Base-by-base conservation (phyloP, 2,329 filamentous ascomycete species). In the Metarhizium anisopliae region DNA sequence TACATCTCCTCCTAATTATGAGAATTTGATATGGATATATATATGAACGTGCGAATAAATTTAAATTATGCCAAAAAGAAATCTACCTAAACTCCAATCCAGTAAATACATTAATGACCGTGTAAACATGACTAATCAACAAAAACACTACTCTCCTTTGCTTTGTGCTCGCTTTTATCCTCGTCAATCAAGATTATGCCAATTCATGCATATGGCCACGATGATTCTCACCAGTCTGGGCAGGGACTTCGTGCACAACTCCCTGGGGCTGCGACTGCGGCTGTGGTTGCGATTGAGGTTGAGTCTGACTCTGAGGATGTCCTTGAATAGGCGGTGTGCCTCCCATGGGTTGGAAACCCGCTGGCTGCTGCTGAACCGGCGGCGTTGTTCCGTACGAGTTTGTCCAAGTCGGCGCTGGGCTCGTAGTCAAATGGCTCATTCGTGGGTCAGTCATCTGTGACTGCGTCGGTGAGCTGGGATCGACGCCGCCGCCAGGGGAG, bases 201-300 rank as follows among this genome's bases (percentile, higher is more conserved):
- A 77, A 58, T 65, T 77, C 74, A 47, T 75, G 72, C 56, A 75
- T 70, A 55, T 74, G 62, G 2, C 72, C 72, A 8, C 60, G 68
- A 53, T 73, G 70, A 50, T 71, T 63, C 10, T 72, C 70, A 13
- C 69, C 63, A 4, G 59, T 62, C 18, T 68, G 67, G 1, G 67
- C 66, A 29, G 70, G 68, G 1, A 71, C 73, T 63, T 77, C 74
- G 56, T 75, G 65, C 2, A 51, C 38, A 5, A n/a, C 16, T 35
- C 14, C 38, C 45, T 52, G 20, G 6, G 29, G n/a, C 13, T 16
- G 16, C 8, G 35, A 1, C 18, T 53, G 49, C 2, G 35, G 2
- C 29, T 53, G 49, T 2, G 47, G 18, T 5, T 40, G 49, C 47
- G 54, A 30, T 56, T 35, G 32, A 35, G 10, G 0, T 11, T 35